Conservation (phyloP, 441 rosid species). For the Monsonia emarginata region DNA sequence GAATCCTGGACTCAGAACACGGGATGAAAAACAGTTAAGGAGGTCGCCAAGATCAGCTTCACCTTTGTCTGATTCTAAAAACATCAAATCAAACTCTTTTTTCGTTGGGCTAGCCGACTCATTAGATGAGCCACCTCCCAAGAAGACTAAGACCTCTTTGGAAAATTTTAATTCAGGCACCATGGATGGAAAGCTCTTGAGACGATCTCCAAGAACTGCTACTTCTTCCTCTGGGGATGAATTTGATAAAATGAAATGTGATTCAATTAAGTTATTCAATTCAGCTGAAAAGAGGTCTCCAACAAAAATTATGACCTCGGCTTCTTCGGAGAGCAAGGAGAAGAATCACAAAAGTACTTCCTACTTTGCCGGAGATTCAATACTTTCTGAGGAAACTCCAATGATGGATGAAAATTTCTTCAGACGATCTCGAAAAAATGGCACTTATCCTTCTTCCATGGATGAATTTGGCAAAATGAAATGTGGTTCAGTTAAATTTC, state of each 20-base stretch:
- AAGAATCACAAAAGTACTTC: not conserved
- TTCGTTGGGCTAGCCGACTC: slow-evolving; percentile 15
- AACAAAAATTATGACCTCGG: slow-evolving; percentile 24
- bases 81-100: slow-evolving; percentile 16
- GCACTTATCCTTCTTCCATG: not conserved
- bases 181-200: slow-evolving; percentile 20
- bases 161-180: slow-evolving; percentile 21
- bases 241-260: slow-evolving; percentile 14
- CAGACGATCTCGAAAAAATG: not conserved
- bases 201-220: slow-evolving; percentile 20
- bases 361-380: not conserved
- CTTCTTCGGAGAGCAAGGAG: slow-evolving; percentile 19
- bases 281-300: slow-evolving; percentile 23
- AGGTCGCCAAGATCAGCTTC: slow-evolving; percentile 8
- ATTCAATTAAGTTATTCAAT: slow-evolving; percentile 10
- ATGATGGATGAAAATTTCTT: not conserved
- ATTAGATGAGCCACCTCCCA: slow-evolving; percentile 27
- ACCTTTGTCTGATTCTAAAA: slow-evolving; percentile 1
- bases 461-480: not conserved
- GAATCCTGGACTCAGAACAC: not conserved
- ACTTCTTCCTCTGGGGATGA: slow-evolving; percentile 15
- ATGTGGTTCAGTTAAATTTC: not conserved
- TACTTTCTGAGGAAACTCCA: not conserved
- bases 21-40: slow-evolving; percentile 18
- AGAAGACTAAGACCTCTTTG: slow-evolving; percentile 24